Percentiles rank a stretch among this genome's conserved stretches.
Evolutionary conservation across 139 green algal species (phyloP).

Genomic region (Chlamydomonas sp.): DNA sequence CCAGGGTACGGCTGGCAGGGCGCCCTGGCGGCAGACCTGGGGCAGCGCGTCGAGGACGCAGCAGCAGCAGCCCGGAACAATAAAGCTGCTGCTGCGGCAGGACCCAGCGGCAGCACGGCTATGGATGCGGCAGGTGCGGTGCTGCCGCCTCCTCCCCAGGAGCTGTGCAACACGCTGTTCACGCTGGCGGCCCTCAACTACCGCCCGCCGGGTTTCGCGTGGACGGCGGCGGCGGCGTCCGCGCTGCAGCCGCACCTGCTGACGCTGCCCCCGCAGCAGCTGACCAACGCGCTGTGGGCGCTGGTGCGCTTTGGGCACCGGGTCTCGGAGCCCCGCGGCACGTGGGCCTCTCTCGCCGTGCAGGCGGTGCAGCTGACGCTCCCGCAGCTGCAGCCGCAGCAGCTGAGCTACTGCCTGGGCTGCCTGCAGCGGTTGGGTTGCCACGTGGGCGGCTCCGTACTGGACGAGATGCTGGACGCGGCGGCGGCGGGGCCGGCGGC

Average conservation of each 20-base stretch:
- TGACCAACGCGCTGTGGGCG: conserved; percentile 17
- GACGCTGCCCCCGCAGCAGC: conserved; percentile 3
- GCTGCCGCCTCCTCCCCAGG: not conserved
- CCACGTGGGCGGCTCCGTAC: not conserved
- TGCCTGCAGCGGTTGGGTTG: conserved; percentile 30
- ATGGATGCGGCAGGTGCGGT: no score
- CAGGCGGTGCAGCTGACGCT: conserved; percentile 31
- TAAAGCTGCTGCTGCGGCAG: not conserved
- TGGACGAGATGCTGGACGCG: conserved; percentile 34
- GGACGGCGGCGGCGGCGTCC: not conserved
- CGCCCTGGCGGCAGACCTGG: not conserved
- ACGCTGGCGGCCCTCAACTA: conserved; percentile 29
- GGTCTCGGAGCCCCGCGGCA: not conserved
- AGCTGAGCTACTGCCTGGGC: conserved; percentile 32
- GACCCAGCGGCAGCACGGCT: no score
- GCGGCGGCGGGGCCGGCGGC: not conserved
- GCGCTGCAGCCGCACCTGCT: conserved; percentile 24
- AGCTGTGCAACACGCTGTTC: conserved; percentile 28
- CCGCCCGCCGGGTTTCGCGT: not conserved
- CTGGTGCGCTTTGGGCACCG: conserved; percentile 15
- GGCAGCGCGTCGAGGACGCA: not conserved
- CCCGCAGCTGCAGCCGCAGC: conserved; percentile 6
- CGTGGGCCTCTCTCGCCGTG: conserved; percentile 4
- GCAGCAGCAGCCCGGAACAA: no score
- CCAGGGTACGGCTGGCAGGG: conserved; percentile 28